Evolutionary conservation across 768 basidiomycete genomes (phyloP), one percentile per base, ranked within the genome.

Genomic region (Mycena crocata): DNA sequence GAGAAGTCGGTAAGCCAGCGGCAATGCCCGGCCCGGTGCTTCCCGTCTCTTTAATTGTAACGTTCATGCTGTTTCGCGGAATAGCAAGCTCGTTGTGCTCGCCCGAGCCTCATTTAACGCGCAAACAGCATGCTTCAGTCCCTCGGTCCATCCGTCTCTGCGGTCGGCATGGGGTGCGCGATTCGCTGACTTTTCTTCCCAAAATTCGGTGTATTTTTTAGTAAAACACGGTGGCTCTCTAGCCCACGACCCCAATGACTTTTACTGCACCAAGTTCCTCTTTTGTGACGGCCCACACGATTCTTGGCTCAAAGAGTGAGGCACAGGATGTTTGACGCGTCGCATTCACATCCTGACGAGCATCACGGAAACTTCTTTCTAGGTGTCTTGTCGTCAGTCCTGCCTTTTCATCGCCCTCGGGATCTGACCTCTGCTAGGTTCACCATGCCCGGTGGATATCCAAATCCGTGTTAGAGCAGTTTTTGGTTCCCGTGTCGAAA

Each of bases 391-490:
- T 70, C 37, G 69, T 70, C 19, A 32, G 67, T 60, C 30, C 3
- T 6, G 1, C 31, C 34, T 5, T 31, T 21, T 6, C 23, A 50
- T 34, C 23, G 23, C 26, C 19, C 31, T n/a, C 42, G 42, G 1
- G 15, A 45, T n/a, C 17, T 8, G 9, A 5, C 17, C 44, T 61
- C n/a, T 19, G 0, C 23, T 30, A 70, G 68, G 68, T 67, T 51
- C 69, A 62, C 57, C 65, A 70, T 46, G 57, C 69, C 15, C 37
- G 32, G 8, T 70, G 69, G 69, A 67, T 70, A 40, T 59, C 64
- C 21, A 70, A 67, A 46, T 70, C 65, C 12, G 51, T 67, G n/a
- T 58, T 42, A 10, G 65, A 66, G n/a, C 51, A 48, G 26, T 67
- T 70, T 26, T 34, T 30, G 1, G 57, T 66, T 45, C 69, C 69